A percentile compares a stretch with the other conserved stretches of the same genome.
Conservation (phyloP, 768 basidiomycete genomes). For the Kwoniella sp. region DNA sequence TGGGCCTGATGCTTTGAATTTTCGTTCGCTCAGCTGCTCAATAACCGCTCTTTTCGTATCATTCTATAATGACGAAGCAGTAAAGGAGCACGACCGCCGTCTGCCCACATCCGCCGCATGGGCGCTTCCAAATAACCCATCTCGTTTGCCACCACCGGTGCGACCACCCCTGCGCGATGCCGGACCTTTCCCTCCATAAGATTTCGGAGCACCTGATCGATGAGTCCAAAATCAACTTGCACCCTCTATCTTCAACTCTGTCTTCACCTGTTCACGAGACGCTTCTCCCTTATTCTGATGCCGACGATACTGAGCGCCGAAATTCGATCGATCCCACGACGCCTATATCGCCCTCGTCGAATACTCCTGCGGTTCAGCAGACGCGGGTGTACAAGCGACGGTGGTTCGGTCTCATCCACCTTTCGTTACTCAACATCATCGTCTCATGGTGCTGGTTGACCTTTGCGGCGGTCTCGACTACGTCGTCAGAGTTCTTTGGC, state of each 20-base stretch:
- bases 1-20: too few relatives aligned
- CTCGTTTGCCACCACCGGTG: too few relatives aligned
- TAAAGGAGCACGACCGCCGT: too few relatives aligned
- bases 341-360: background rate
- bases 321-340: background rate
- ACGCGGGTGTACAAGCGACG: slow-evolving; percentile 11
- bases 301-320: background rate
- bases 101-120: too few relatives aligned
- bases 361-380: background rate
- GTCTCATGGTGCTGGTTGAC: slow-evolving; percentile 26
- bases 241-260: background rate
- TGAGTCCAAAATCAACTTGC: background rate
- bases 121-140: too few relatives aligned
- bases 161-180: too few relatives aligned
- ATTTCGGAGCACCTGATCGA: background rate
- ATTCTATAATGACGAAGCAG: too few relatives aligned
- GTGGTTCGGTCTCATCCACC: slow-evolving; percentile 1
- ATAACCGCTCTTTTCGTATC: too few relatives aligned
- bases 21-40: too few relatives aligned
- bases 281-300: background rate
- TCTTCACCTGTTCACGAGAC: background rate
- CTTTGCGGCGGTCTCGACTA: slow-evolving; percentile 14
- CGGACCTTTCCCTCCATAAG: background rate
- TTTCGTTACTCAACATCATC: slow-evolving; percentile 18
- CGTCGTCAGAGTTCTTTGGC: slow-evolving; percentile 6